Percentiles rank a stretch among this genome's conserved stretches.
These are phyloP conservation scores for Botrytis elliptica DNA, from an alignment of 2,329 filamentous ascomycete species.

Conservation along the genomic window DNA sequence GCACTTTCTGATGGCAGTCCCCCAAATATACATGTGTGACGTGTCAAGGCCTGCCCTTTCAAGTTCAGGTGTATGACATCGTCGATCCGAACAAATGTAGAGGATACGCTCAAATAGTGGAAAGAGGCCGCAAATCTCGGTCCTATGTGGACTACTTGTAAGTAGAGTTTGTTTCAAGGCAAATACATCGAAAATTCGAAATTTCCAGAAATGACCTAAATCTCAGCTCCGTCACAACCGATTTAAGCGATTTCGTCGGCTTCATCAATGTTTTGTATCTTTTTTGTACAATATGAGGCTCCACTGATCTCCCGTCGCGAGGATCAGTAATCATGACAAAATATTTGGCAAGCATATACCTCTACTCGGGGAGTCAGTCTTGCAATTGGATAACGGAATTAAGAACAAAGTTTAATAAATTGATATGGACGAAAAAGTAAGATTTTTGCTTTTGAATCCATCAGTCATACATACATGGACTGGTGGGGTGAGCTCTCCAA, in stretches of 20 bases:
- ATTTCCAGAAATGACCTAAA: neutral
- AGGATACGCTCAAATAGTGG: neutral
- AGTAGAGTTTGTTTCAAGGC: conserved; percentile 1
- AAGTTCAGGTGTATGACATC: conserved; percentile 4
- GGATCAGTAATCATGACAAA: conserved; percentile 15
- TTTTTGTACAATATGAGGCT: neutral
- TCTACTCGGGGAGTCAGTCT: neutral
- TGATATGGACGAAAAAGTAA: neutral
- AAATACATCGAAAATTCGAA: neutral
- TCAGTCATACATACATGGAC: neutral
- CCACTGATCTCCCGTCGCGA: conserved; percentile 11
- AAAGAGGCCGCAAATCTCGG: neutral
- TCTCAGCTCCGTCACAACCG: neutral
- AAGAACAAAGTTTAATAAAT: conserved; percentile 9
- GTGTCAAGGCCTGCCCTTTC: neutral
- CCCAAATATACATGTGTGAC: conserved; percentile 6
- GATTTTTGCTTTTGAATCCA: neutral
- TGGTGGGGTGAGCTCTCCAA: neutral
- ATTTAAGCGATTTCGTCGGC: neutral
- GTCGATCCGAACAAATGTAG: neutral
- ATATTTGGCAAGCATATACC: neutral
- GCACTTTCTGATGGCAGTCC: neutral
- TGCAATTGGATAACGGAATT: conserved; percentile 8
- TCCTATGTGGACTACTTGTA: neutral
- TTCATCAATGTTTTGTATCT: neutral